Evolutionary conservation across 352 stramenopile genomes (phyloP), one percentile per base, ranked within the genome.

Genomic region (Phytopythium ostracodes): DNA sequence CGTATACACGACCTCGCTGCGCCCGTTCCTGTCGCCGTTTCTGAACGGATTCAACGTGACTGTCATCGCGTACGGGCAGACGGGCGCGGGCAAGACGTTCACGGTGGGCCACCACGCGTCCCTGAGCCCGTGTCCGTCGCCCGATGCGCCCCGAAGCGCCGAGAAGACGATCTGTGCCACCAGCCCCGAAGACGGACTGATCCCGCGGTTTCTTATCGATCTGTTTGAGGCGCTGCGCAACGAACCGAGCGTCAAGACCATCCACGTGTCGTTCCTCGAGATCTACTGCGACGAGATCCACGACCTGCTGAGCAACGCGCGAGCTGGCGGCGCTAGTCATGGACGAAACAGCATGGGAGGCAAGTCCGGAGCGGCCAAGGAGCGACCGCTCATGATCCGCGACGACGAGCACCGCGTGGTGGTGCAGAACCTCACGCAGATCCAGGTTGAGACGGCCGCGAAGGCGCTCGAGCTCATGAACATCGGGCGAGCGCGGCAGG

Each of bases 231-330:
- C 75, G 10, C 60, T 92, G 25, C 65, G 69, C 7, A 57, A 11
- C 25, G 55, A 60, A 20, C 55, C 64, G 15, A 70, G 50, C 22
- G 77, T 87, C 43, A 73, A 81, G 33, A 67, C 69, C 53, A 69
- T 94, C 9, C 85, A 79, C 1, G 87, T 94, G 31, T 96, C 87
- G 9, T 96, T 93, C 63, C 76, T 99, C 5, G 97, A 99, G 75
- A 98, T 99, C 22, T 99, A 99, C 54, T 96, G 96, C 29, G 95
- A 99, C 73, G 96, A 99, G 62, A 97, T 99, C 56, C 88, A 97
- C 62, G 96, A 99, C 70, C 69, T 99, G 27, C 71, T 99, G 1
- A 75, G 94, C 55, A 77, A 72, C 17, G 29, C 65, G 27, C 65
- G 70, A 6, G 14, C 33, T 35, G 14, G n/a, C 4, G 22, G 33